Evolutionary conservation across 768 basidiomycete species (phyloP), one percentile per base, ranked within the genome.

Genomic region (Tylopilus balloui): DNA sequence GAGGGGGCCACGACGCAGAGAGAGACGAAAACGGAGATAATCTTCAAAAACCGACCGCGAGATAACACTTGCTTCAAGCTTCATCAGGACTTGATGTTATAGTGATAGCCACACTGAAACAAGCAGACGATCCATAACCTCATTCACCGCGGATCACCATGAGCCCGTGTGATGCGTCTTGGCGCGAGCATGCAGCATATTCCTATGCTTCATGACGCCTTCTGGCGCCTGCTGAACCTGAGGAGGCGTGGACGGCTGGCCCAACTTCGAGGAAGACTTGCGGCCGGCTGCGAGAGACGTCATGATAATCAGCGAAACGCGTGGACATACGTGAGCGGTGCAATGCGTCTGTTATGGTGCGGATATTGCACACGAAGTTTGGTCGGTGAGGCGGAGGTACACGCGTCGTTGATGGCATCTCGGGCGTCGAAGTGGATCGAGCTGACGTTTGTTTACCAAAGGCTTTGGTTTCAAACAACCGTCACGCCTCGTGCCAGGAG

Each of bases 401-500:
- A 45, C 27, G 42, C 38, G 41, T 54, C 38, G 39, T 45, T 32
- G 48, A 54, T 42, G n/a, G 47, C 20, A 53, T 52, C 54, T 63
- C 61, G 61, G 59, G 1, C 20, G 15, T 40, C 39, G 28, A 20
- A 49, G 59, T 58, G 60, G 58, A 48, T 62, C 42, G 28, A 14
- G 47, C 19, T 10, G 10, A 10, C 25, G 40, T 37, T 64, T 67
- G 65, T 64, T 64, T 64, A 35, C 49, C 57, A 55, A 60, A 52
- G 31, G 47, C 65, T 35, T 60, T n/a, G 23, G 53, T 47, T 57
- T 60, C 63, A 64, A 64, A 67, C 63, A 64, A 61, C 36, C 51
- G 24, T 34, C 28, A n/a, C 32, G 13, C 31, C 31, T 32, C 31
- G 31, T 32, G 31, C n/a, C n/a, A n/a, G 31, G 6, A 31, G 29